Evolutionary conservation across 169 alveolate species (phyloP).

Genomic region (Plasmodium relictum): DNA sequence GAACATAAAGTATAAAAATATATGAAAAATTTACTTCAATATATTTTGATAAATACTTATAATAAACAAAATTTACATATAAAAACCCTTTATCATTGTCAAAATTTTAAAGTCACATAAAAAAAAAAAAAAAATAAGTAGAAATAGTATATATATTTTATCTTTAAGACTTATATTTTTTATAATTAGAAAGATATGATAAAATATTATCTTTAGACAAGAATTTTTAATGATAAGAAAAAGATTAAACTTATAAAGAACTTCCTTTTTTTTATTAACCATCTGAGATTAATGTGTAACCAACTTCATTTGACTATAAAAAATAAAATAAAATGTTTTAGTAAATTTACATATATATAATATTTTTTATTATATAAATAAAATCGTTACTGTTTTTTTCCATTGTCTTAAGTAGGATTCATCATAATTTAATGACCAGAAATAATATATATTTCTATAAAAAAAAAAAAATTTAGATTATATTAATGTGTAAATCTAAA

Average conservation of each 20-base stretch:
- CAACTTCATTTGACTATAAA: conserved; percentile 16
- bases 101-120: not conserved
- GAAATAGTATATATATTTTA: not conserved
- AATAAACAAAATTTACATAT: too few species aligned
- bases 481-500: not conserved
- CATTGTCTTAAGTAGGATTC: conserved; percentile 52
- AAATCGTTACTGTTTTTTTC: conserved; percentile 23
- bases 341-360: not conserved
- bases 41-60: too few species aligned
- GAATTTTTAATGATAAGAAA: not conserved
- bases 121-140: not conserved
- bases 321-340: conserved; percentile 3
- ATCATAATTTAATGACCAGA: conserved; percentile 76
- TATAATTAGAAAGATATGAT: not conserved
- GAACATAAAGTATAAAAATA: too few species aligned
- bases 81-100: not conserved
- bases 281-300: conserved; percentile 38
- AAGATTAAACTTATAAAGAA: not conserved
- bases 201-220: not conserved
- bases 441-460: conserved; percentile 57
- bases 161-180: not conserved
- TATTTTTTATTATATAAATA: not conserved
- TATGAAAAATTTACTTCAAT: too few species aligned
- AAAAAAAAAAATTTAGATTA: conserved; percentile 8
- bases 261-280: not conserved